Evolutionary conservation across 2,329 filamentous ascomycete species (phyloP), one percentile per base, ranked within the genome.

Genomic region (Sarocladium kiliense): DNA sequence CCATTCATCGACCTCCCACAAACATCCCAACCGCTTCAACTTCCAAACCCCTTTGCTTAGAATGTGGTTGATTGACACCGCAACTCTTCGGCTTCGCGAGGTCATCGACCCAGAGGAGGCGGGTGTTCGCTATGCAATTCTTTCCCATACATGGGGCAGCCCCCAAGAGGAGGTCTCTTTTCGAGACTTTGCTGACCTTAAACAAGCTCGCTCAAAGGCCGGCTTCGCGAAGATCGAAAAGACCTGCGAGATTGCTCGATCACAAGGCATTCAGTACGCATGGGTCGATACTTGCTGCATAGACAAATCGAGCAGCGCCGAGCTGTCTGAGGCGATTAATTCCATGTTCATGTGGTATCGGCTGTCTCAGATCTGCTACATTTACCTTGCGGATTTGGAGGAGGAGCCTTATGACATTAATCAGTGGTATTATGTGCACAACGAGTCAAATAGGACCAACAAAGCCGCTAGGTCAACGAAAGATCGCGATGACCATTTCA

Each of bases 61-160:
- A 32, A 65, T 66, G 62, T 56, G 60, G 14, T 62, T 66, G 54
- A 62, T 65, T 39, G 63, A 65, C 56, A 58, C 59, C 3, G 21
- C 51, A 18, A 64, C 61, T 5, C 45, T 60, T 5, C 36, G 39
- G 11, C 44, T 66, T 6, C 56, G 58, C 23, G 58, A 63, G 11
- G 61, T 64, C 49, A 56, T 61, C 21, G 57, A 57, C 42, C 47
- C 47, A 2, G 51, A 54, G 21, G 21, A 41, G 11, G 18, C 55
- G 19, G 49, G 54, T 2, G 60, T 62, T 14, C 58, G 54, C 18
- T 64, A 63, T 14, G 61, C 61, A 10, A 64, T 64, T 10, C 54
- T 63, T 11, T 64, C 61, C 1, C 61, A 64, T 55, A 61, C 58
- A 2, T 64, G 61, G 61, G 56, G 57, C 19, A 27, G 60, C 1